Base-by-base conservation (phyloP, 148 eudicot species). In the Beta vulgaris region DNA sequence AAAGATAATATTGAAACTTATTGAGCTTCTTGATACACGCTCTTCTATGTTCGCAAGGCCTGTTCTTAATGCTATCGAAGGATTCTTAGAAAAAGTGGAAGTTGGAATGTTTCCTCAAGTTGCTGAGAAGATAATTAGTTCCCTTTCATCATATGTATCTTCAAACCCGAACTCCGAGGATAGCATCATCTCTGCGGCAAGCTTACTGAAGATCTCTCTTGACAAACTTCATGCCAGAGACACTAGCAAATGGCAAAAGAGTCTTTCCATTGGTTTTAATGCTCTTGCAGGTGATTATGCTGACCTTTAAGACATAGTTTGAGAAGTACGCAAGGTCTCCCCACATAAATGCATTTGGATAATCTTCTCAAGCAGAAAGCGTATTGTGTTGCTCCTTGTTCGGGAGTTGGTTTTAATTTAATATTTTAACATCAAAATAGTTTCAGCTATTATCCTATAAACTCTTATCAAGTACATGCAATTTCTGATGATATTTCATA, bases 131-230 rank as follows among this genome's bases (percentile, higher is more conserved):
- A 78, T 87, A 61, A 74, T 86, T 15, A 64, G 39, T 67, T 76
- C 80, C 48, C 88, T 94, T 59, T 53, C 85, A 59, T 75, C 81
- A 51, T 93, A 84, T 88, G 31, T 88, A 39, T 80, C 84, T 58
- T 42, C 68, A 35, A 80, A 81, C 62, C 68, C 68, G 34, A 87
- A 87, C 73, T 88, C 92, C 25, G 67, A 51, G 16, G 96, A 94
- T 67, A 84, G 77, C 60, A 68, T 83, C 78, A 71, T 90, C 59
- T 84, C 77, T 76, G 97, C 93, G 34, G 91, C 93, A 60, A 81
- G 66, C 53, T 83, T 91, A 74, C 77, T 87, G 42, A 85, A 85
- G 82, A 74, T 39, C 57, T 77, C 81, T 74, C 66, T 94, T 53
- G 80, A 79, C 73, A 90, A 85, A 75, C 81, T 88, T 82, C 86